Evolutionary conservation across 495 filamentous ascomycete genomes (phyloP).

Genomic region (Trichoderma virens): DNA sequence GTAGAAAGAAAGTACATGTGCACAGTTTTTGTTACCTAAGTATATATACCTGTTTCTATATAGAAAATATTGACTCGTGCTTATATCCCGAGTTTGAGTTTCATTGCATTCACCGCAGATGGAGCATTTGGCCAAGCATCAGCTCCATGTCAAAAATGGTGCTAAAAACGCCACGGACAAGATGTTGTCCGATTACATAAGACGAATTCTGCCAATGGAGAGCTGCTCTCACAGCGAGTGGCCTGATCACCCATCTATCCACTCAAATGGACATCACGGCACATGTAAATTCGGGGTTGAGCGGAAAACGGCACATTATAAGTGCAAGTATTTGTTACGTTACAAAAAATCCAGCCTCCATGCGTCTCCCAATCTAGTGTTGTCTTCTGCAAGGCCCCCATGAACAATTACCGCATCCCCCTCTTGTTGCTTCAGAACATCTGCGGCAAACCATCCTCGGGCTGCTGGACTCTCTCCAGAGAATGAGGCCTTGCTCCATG

Average conservation of each 20-base stretch:
- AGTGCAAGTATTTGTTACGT: background rate
- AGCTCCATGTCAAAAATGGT: background rate
- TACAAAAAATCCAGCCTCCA: conserved; percentile 13
- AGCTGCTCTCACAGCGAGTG: too few relatives aligned
- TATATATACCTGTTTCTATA: too few relatives aligned
- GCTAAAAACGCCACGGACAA: background rate
- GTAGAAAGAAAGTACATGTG: too few relatives aligned
- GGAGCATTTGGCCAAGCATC: background rate
- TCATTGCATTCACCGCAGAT: too few relatives aligned
- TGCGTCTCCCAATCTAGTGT: conserved; percentile 10
- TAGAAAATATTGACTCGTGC: too few relatives aligned
- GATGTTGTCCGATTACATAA: background rate
- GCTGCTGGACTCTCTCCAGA: conserved; percentile 23
- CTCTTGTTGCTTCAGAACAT: conserved; percentile 16
- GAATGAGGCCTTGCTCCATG: conserved; percentile 32
- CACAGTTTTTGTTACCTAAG: too few relatives aligned
- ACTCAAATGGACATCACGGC: too few relatives aligned
- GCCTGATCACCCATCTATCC: too few relatives aligned
- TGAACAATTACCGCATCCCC: conserved; percentile 10
- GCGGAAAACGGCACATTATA: background rate
- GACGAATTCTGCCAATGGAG: background rate
- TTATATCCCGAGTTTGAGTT: too few relatives aligned
- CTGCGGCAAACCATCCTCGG: conserved; percentile 34
- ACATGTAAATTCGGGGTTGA: background rate
- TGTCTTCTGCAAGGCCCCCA: conserved; percentile 14